Percentiles rank a stretch among this genome's conserved stretches.
phyloP scores from a whole-genome alignment of 805 yeast genomes.

The Candida incommunis region DNA sequence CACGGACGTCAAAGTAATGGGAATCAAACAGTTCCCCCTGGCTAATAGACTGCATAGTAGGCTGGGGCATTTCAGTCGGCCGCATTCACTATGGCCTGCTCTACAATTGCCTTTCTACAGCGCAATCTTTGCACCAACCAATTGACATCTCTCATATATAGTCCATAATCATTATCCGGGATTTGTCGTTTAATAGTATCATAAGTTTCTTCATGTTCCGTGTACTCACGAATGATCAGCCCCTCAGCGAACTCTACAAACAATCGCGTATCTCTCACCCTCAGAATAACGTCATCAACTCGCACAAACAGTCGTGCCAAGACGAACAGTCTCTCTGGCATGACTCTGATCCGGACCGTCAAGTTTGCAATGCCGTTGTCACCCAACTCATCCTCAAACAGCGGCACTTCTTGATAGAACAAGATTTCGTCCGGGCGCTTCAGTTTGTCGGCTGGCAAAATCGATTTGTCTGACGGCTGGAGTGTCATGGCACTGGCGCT shows the following conservation, averaged over 20 bases:
- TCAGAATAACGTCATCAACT: conserved; percentile 77
- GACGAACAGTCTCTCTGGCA: conserved; percentile 65
- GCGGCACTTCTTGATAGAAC: conserved; percentile 75
- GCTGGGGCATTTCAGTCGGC: too few species aligned
- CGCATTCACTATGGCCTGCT: background rate
- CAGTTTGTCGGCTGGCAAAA: conserved; percentile 59
- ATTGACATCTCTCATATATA: conserved; percentile 1
- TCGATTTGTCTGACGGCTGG: conserved; percentile 10
- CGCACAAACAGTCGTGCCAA: conserved; percentile 69
- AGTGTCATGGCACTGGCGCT: conserved; percentile 8
- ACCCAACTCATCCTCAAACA: conserved; percentile 91
- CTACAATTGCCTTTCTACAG: background rate
- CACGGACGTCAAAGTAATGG: too few species aligned
- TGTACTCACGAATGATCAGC: conserved; percentile 60
- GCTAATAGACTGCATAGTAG: too few species aligned
- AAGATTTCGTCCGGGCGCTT: conserved; percentile 69
- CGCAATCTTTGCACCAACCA: background rate
- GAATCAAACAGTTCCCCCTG: too few species aligned
- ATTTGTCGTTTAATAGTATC: conserved; percentile 28
- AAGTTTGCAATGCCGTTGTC: conserved; percentile 85
- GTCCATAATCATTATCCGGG: conserved; percentile 14
- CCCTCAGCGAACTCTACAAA: conserved; percentile 62
- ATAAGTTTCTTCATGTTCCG: conserved; percentile 49
- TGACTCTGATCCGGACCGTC: conserved; percentile 71
- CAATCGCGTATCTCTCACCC: conserved; percentile 74